A percentile compares a stretch with the other conserved stretches of the same genome.
These are phyloP conservation scores for Crucihimalaya himalaica DNA, from an alignment of 345 rosid genomes.

Conservation along the genomic window DNA sequence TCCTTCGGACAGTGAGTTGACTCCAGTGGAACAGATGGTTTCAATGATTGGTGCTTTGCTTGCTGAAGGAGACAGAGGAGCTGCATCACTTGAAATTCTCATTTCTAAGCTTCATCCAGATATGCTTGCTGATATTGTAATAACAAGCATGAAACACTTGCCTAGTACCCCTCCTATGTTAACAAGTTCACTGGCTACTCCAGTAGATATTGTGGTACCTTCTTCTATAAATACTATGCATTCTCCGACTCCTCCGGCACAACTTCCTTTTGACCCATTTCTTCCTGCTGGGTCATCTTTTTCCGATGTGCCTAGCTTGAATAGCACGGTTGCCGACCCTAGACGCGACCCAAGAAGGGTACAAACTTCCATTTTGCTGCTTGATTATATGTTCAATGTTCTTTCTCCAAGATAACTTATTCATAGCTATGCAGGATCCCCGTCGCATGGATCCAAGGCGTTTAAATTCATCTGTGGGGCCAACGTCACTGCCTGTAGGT, in stretches of 20 bases:
- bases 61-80: conserved; percentile 99
- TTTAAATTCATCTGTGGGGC: conserved; percentile 49
- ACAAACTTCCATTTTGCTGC: conserved; percentile 30
- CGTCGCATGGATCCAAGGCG: conserved; percentile 97
- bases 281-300: conserved; percentile 43
- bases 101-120: conserved; percentile 94
- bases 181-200: conserved; percentile 51
- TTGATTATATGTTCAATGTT: conserved; percentile 23
- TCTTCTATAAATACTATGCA: conserved; percentile 49
- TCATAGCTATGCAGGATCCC: conserved; percentile 72
- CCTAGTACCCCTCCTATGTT: conserved; percentile 68
- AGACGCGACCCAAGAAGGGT: conserved; percentile 98
- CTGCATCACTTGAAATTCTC: conserved; percentile 92
- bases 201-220: conserved; percentile 47
- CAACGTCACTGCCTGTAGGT: conserved; percentile 43
- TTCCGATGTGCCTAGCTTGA: conserved; percentile 52
- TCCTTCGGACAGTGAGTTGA: conserved; percentile 61
- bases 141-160: conserved; percentile 92
- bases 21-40: conserved; percentile 96
- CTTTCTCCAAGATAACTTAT: conserved; percentile 34
- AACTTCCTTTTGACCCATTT: conserved; percentile 45
- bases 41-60: conserved; percentile 98
- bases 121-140: conserved; percentile 94
- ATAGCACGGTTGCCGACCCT: conserved; percentile 56
- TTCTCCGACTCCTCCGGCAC: conserved; percentile 50